phyloP scores from a whole-genome alignment of 2,329 filamentous ascomycete genomes.

The Botrytis squamosa region DNA sequence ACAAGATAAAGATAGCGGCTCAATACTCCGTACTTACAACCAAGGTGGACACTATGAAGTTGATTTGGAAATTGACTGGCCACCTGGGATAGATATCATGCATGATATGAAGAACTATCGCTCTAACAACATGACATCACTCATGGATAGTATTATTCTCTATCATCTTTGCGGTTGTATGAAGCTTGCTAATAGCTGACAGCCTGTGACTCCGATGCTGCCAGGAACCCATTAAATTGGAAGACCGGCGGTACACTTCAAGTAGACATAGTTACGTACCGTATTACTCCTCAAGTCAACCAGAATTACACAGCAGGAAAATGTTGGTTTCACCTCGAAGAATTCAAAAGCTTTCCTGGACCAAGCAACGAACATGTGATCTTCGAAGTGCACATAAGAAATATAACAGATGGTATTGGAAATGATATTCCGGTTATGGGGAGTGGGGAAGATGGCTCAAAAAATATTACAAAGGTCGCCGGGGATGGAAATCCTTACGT shows the following conservation, averaged over 20 bases:
- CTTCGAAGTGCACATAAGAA: background rate
- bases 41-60: background rate
- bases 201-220: background rate
- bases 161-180: accelerated
- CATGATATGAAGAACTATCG: background rate
- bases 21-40: background rate
- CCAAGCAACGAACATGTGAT: background rate
- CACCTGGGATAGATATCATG: background rate
- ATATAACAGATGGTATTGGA: background rate
- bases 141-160: background rate
- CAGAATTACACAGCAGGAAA: background rate
- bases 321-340: background rate
- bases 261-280: background rate
- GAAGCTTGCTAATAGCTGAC: background rate
- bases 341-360: background rate
- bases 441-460: background rate
- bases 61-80: background rate
- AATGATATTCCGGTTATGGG: background rate
- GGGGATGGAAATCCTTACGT: background rate
- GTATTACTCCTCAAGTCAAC: background rate
- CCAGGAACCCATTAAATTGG: background rate
- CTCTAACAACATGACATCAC: background rate
- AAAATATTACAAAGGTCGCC: background rate
- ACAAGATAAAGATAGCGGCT: background rate
- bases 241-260: background rate